Base-by-base conservation (phyloP, 768 basidiomycete species). In the Amanita brunnescens region DNA sequence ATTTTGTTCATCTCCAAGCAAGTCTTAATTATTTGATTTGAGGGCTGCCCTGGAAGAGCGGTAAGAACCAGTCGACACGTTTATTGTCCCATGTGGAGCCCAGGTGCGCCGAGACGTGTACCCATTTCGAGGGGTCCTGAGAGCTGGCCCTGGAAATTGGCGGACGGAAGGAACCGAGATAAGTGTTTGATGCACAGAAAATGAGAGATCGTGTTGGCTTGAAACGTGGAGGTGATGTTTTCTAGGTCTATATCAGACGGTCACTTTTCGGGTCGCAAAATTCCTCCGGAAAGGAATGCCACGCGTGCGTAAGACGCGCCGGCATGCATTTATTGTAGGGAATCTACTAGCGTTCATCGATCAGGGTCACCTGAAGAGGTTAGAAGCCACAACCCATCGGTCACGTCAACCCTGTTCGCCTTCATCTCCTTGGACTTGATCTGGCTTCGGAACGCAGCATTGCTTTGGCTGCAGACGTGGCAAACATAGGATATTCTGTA, bases 101-200 rank as follows among this genome's bases (percentile, higher is more conserved):
- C 7, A 81, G 74, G 34, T 78, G 76, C 14, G 79, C 80, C 9
- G 77, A 74, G 50, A 81, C 63, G 60, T 83, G 80, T 20, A 78
- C 75, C 80, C 79, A 81, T 58, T 77, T 80, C 20, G 78, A 62
- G 2, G 70, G 72, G n/a, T 6, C 54, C 56, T 12, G 55, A 40
- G 12, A 70, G 48, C 3, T 55, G 37, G 9, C 55, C 48, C 21
- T 61, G 56, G 26, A 49, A 49, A n/a, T 55, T 54, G 10, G 65
- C 48, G 5, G 61, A 53, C 5, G 79, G 80, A 38, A 82, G 73
- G 65, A 81, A 83, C 43, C 67, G 74, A 16, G 73, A 72, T 59
- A 82, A 83, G 61, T 81, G 77, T 62, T 81, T 81, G 65, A 83
- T 78, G 55, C 77, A 67, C 37, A 81, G 71, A 38, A 81, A 66